Conservation (phyloP, 2,329 filamentous ascomycete species). For the Diaporthe vexans region DNA sequence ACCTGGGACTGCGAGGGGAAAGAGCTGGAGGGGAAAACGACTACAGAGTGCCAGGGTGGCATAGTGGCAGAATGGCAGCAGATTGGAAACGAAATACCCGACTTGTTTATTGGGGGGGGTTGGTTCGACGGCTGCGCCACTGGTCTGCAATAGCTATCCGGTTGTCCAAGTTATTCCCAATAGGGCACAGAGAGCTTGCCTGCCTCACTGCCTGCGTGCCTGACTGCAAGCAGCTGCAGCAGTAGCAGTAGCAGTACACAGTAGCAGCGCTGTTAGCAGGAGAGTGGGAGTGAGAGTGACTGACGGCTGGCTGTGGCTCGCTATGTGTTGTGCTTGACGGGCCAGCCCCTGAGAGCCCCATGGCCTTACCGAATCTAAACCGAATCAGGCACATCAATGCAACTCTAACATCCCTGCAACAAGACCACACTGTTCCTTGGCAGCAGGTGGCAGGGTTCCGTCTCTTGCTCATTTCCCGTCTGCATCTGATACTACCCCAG, state of each 20-base stretch:
- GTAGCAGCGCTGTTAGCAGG: no score
- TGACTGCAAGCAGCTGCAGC: no score
- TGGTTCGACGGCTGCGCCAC: background rate
- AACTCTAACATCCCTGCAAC: conserved; percentile 1
- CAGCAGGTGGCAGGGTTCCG: conserved; percentile 25
- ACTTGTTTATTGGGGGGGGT: no score
- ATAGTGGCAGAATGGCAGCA: background rate
- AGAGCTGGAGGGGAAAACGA: background rate
- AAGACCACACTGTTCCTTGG: conserved; percentile 22
- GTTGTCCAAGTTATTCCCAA: background rate
- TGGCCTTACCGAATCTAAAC: conserved; percentile 28
- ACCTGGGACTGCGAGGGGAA: background rate
- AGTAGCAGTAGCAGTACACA: no score
- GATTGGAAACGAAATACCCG: no score
- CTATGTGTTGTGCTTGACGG: background rate
- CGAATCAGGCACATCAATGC: conserved; percentile 22
- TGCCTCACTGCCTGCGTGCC: no score
- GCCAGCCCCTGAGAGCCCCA: conserved; percentile 26
- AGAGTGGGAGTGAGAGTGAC: background rate
- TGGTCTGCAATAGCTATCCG: background rate
- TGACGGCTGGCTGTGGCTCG: background rate
- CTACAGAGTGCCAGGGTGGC: background rate
- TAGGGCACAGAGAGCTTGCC: no score
- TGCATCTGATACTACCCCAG: conserved; percentile 34
- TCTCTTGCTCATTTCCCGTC: conserved; percentile 33